A percentile compares a stretch with the other conserved stretches of the same genome.
These are phyloP conservation scores for Fonsecaea monophora DNA, from an alignment of 2,329 filamentous ascomycete genomes.

Conservation along the genomic window DNA sequence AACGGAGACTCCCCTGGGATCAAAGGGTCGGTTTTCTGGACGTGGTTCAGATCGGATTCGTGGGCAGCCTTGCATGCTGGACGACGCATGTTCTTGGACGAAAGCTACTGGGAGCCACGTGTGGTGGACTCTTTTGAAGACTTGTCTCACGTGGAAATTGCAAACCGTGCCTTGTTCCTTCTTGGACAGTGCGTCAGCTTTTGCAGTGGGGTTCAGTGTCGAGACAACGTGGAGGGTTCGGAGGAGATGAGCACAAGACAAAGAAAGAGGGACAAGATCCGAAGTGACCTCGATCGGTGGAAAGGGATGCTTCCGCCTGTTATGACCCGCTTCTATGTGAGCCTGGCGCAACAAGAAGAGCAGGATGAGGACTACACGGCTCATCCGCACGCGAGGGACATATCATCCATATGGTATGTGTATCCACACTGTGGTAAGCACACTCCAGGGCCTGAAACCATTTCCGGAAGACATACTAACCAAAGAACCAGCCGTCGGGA, in stretches of 20 bases:
- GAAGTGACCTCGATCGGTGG: constrained; percentile 14
- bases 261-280: constrained; percentile 8
- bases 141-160: constrained; percentile 13
- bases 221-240: neutral
- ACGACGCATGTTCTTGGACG: constrained; percentile 23
- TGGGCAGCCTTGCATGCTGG: constrained; percentile 18
- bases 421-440: constrained; percentile 8
- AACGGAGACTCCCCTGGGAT: constrained; percentile 13
- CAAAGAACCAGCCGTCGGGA: neutral
- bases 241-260: neutral
- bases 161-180: constrained; percentile 18
- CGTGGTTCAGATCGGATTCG: constrained; percentile 17
- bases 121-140: constrained; percentile 6
- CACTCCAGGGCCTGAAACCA: neutral
- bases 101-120: constrained; percentile 18
- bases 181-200: constrained; percentile 20
- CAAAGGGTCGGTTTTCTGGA: constrained; percentile 13
- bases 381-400: neutral
- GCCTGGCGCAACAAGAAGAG: neutral
- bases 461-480: neutral
- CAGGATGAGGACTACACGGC: neutral
- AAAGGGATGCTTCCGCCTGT: constrained; percentile 16
- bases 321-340: constrained; percentile 1
- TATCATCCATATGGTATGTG: constrained; percentile 3
- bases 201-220: neutral